Base-by-base conservation (phyloP, 169 alveolate genomes). In the Cryptosporidium viatorum region DNA sequence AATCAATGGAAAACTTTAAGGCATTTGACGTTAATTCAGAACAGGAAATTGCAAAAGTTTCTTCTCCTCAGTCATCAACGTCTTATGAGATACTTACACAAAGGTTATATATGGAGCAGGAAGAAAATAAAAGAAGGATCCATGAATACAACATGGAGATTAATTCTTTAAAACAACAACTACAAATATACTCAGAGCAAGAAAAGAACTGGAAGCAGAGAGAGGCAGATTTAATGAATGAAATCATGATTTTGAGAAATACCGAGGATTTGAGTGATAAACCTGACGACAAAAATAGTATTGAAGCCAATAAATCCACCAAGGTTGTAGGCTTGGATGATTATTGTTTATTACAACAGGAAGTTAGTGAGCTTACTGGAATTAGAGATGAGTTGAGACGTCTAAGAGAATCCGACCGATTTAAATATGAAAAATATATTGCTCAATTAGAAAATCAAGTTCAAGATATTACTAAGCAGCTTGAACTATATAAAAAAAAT, bases 311-410 rank as follows among this genome's bases (percentile, higher is more conserved):
- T 14, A 65, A 65, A 12, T 7, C 29, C 35, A 26, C 26, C 29
- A 80, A 65, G 21, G 37, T 80, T 8, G 89, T 80, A 14, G 75
- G 70, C 21, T 18, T 80, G 23, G 55, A 80, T 21, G 89, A 80
- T n/a, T 80, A 80, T 48, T 80, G 80, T 37, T 65, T 80, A 65
- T 52, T 80, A 18, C 89, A 80, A 50, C 89, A 80, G 65, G 89
- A 80, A 50, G 89, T 80, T n/a, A 80, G 89, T 52, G 89, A 80
- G 39, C 68, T 80, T 14, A 80, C 89, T 7, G 89, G 80, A n/a
- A 67, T 80, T 18, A 59, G 89, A 21, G 89, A 80, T 41, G 89
- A 80, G 35, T 62, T 80, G n/a, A 80, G 89, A 48, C 73, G 89
- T 41, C 16, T 80, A 65, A 80, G 89, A 31, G 89, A 80, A 39